These are phyloP conservation scores for Candida insectorum DNA, from an alignment of 805 yeast genomes.

Conservation along the genomic window DNA sequence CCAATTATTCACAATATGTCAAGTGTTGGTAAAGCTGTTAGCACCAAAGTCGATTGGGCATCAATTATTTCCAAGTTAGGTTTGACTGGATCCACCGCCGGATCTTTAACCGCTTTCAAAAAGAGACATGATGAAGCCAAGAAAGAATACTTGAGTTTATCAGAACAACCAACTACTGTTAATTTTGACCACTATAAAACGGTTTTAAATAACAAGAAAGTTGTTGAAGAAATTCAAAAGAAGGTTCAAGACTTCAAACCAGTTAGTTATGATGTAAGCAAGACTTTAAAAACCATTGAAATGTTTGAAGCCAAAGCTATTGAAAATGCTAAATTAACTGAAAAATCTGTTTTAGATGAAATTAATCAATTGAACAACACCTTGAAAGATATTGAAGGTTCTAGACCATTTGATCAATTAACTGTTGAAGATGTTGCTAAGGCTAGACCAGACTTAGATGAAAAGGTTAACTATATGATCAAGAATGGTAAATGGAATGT, in stretches of 20 bases:
- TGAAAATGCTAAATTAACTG: slow-evolving; percentile 93
- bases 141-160: slow-evolving; percentile 68
- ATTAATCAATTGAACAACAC: slow-evolving; percentile 82
- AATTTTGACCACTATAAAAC: slow-evolving; percentile 82
- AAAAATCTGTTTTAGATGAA: slow-evolving; percentile 82
- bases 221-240: slow-evolving; percentile 76
- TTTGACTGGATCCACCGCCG: slow-evolving; percentile 87
- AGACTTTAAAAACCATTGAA: slow-evolving; percentile 88
- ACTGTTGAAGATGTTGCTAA: slow-evolving; percentile 91
- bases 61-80: slow-evolving; percentile 85
- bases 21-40: slow-evolving; percentile 54
- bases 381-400: slow-evolving; percentile 87
- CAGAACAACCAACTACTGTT: slow-evolving; percentile 69
- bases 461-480: slow-evolving; percentile 91
- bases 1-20: slow-evolving; percentile 18
- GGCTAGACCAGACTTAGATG: slow-evolving; percentile 97
- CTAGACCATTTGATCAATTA: slow-evolving; percentile 96
- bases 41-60: slow-evolving; percentile 93
- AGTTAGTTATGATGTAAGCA: slow-evolving; percentile 77
- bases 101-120: slow-evolving; percentile 86
- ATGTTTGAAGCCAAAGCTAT: slow-evolving; percentile 93
- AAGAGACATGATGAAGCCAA: slow-evolving; percentile 99
- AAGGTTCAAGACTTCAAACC: slow-evolving; percentile 78
- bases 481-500: slow-evolving; percentile 96
- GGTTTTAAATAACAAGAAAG: slow-evolving; percentile 73